Evolutionary conservation across 768 basidiomycete species (phyloP).

Genomic region (Psilocybe tampanensis): DNA sequence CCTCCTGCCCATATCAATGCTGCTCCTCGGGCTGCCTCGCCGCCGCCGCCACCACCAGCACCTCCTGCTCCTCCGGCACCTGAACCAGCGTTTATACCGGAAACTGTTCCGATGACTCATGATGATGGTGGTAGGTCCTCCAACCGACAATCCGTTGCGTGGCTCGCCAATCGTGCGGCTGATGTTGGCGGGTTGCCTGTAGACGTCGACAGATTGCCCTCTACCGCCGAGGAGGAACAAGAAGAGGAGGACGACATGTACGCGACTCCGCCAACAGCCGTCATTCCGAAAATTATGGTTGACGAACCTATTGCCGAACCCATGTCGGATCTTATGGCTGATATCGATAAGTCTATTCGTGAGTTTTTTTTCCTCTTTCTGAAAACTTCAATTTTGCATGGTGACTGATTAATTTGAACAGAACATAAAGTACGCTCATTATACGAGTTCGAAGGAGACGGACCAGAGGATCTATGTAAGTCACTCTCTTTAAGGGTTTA

Average conservation of each 20-base stretch:
- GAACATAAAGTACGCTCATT: constrained; percentile 79
- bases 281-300: constrained; percentile 61
- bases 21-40: constrained; percentile 44
- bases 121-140: constrained; percentile 31
- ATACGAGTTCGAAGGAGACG: constrained; percentile 84
- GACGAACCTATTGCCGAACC: constrained; percentile 44
- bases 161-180: constrained; percentile 87
- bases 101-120: constrained; percentile 30
- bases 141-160: constrained; percentile 83
- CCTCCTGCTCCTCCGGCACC: constrained; percentile 20
- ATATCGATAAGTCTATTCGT: constrained; percentile 72
- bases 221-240: constrained; percentile 54
- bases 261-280: constrained; percentile 17
- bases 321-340: constrained; percentile 58
- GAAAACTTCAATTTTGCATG: constrained; percentile 6
- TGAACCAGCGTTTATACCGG: constrained; percentile 20
- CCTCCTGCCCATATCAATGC: constrained; percentile 71
- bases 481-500: neutral
- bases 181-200: constrained; percentile 46
- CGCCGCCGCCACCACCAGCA: constrained; percentile 33
- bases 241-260: constrained; percentile 47
- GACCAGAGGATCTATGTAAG: constrained; percentile 87
- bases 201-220: constrained; percentile 44
- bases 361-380: constrained; percentile 22
- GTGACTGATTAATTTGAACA: constrained; percentile 28